Evolutionary conservation across 257 asterid genomes (phyloP), one percentile per base, ranked within the genome.

Genomic region (Eucommia ulmoides): DNA sequence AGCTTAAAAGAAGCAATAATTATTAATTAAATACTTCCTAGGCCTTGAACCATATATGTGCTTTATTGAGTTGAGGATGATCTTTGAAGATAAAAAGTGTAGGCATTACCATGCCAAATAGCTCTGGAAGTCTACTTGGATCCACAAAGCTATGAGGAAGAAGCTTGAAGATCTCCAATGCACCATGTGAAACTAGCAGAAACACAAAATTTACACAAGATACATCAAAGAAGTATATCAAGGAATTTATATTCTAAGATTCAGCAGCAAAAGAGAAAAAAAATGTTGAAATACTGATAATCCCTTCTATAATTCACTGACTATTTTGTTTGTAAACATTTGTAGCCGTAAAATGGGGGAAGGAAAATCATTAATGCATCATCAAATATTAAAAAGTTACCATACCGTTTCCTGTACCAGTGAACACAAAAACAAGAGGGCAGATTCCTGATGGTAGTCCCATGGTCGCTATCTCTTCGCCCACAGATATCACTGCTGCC

Each of bases 391-490:
- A 45, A 64, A 57, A 35, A 7, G 54, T 24, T 35, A 38, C 10
- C 61, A n/a, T 84, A 84, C 98, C 98, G 26, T 89, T 85, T 78
- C 96, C 98, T 20, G 76, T 35, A 47, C 96, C 94, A 19, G 98
- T 85, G 62, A 89, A 89, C 45, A 82, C 88, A 77, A 89, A 80
- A 55, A 89, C 88, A 16, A 89, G 67, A 45, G 98, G 98, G 56
- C 86, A 89, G 61, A 89, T 82, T 67, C 76, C 78, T 9, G 81
- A 60, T 19, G 96, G 88, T 55, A 89, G 88, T 52, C 98, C 96
- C 79, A 67, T 66, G 10, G 92, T 65, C n/a, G 93, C 88, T 65
- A 89, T 85, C 76, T 89, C 98, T 78, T 89, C 98, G 20, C 98
- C 96, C 33, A 85, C 81, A 22, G 98, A 76, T 51, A 89, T 89